Base-by-base conservation (phyloP, 164 flowering plant species). In the Cinnamomum chago region DNA sequence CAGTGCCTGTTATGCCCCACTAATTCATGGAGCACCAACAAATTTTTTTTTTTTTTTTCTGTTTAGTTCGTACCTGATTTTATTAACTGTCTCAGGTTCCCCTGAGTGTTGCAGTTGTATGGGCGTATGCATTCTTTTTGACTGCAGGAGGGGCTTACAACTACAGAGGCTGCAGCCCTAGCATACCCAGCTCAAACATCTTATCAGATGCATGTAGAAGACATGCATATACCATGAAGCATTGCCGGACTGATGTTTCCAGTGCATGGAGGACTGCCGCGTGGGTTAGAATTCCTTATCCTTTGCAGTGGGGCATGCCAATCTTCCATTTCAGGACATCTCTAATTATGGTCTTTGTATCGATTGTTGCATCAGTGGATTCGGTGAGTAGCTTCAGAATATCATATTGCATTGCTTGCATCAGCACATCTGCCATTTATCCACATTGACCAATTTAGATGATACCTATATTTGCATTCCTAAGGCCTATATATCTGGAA, bases 301-400 rank as follows among this genome's bases (percentile, higher is more conserved):
- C 96, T 72, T 81, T 94, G n/a, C 98, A 94, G 80, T 94, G 98
- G 97, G 98, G 98, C 55, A 78, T 90, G 67, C 98, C 97, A 20
- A 82, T 85, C 67, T 90, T 94, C 84, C 92, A 81, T 71, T 68
- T 87, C 52, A 85, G 90, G 84, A 94, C 97, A 75, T 86, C 89
- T 35, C 40, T 94, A 68, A 85, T 92, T 79, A 92, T 94, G 98
- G 78, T 90, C 75, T 28, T 92, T 58, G 90, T 85, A 18, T 89
- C 97, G 24, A 70, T 94, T 27, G 83, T 94, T 73, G 89, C 94
- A 50, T 85, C 97, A 28, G 88, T 92, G 72, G 95, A 91, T 73
- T 91, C 98, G 82, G 97, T 94, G 47, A 85, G 97, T 89, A 62
- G 30, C 70, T 80, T 66, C 27, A 24, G 24, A 33, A 18, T 30